Evolutionary conservation across 805 yeast genomes (phyloP).

Genomic region (Myxozyma nipponensis): DNA sequence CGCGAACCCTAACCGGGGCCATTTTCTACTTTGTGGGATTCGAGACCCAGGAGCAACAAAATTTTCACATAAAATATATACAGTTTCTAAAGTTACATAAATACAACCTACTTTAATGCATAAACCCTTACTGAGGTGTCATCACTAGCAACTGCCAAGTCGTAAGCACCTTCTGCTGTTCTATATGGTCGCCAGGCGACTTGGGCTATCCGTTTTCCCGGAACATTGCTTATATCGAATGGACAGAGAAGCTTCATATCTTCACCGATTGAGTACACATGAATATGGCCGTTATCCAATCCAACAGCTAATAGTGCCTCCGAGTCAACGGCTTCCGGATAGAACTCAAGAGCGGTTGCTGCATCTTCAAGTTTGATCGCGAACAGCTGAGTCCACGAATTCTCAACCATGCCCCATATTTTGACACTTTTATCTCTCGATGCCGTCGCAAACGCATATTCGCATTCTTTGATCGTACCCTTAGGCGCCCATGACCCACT

Average conservation of each 20-base stretch:
- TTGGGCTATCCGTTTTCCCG: slow-evolving; percentile 60
- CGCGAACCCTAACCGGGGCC: too few species aligned
- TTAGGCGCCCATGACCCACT: slow-evolving; percentile 82
- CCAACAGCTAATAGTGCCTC: slow-evolving; percentile 56
- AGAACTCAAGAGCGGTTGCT: slow-evolving; percentile 27
- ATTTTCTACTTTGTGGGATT: too few species aligned
- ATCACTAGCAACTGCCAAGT: slow-evolving; percentile 59
- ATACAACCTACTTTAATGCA: slow-evolving; percentile 1
- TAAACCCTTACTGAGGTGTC: slow-evolving; percentile 58
- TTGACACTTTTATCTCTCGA: slow-evolving; percentile 73
- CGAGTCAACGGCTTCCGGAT: slow-evolving; percentile 30
- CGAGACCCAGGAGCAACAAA: too few species aligned
- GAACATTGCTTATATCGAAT: slow-evolving; percentile 45
- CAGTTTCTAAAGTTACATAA: neutral
- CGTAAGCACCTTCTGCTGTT: neutral
- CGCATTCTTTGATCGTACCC: slow-evolving; percentile 13
- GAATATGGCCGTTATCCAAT: slow-evolving; percentile 61
- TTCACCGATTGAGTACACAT: slow-evolving; percentile 36
- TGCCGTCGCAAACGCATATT: slow-evolving; percentile 44
- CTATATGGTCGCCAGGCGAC: slow-evolving; percentile 51
- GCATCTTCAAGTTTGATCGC: slow-evolving; percentile 16
- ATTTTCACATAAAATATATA: too few species aligned
- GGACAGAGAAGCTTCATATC: slow-evolving; percentile 34
- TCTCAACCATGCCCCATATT: slow-evolving; percentile 54
- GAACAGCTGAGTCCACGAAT: slow-evolving; percentile 40